phyloP scores from a whole-genome alignment of 2,329 filamentous ascomycete genomes.

The Diplodia corticola region DNA sequence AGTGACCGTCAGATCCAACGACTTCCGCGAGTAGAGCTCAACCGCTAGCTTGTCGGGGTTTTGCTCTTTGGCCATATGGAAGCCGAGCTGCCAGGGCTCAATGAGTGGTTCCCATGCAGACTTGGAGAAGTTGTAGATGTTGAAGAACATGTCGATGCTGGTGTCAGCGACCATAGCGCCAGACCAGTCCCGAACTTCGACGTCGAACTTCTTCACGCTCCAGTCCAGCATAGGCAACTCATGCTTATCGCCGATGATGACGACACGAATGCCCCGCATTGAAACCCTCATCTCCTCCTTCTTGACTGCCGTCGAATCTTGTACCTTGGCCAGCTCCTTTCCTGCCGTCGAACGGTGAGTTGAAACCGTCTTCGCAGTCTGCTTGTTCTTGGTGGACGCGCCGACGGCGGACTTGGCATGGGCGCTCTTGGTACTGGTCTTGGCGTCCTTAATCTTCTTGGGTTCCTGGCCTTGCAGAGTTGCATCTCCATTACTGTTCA shows the following conservation, averaged over 20 bases:
- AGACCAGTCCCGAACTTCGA: slow-evolving; percentile 89
- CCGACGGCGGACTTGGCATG: slow-evolving; percentile 53
- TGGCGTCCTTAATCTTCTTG: slow-evolving; percentile 56
- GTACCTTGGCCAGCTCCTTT: slow-evolving; percentile 59
- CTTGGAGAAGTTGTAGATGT: slow-evolving; percentile 98
- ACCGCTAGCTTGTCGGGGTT: slow-evolving; percentile 75
- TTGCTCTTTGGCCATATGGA: slow-evolving; percentile 79
- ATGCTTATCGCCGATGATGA: slow-evolving; percentile 93
- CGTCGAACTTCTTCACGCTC: slow-evolving; percentile 85
- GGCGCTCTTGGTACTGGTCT: slow-evolving; percentile 42
- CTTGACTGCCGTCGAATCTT: slow-evolving; percentile 56
- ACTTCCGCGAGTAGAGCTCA: slow-evolving; percentile 85
- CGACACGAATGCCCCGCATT: slow-evolving; percentile 84
- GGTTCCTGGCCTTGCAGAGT: slow-evolving; percentile 54
- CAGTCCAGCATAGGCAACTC: slow-evolving; percentile 93
- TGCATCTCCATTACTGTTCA: slow-evolving; percentile 60
- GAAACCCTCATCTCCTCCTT: slow-evolving; percentile 82
- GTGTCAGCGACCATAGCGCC: slow-evolving; percentile 82
- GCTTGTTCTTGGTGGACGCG: slow-evolving; percentile 44
- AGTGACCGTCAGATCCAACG: slow-evolving; percentile 87
- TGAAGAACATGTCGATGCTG: slow-evolving; percentile 89
- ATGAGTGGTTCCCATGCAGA: slow-evolving; percentile 96
- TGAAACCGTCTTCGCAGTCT: slow-evolving; percentile 48
- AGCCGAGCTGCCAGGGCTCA: slow-evolving; percentile 93
- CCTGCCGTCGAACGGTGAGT: slow-evolving; percentile 48